Conservation (phyloP, 805 yeast genomes). For the Wickerhamomyces sydowiorum region DNA sequence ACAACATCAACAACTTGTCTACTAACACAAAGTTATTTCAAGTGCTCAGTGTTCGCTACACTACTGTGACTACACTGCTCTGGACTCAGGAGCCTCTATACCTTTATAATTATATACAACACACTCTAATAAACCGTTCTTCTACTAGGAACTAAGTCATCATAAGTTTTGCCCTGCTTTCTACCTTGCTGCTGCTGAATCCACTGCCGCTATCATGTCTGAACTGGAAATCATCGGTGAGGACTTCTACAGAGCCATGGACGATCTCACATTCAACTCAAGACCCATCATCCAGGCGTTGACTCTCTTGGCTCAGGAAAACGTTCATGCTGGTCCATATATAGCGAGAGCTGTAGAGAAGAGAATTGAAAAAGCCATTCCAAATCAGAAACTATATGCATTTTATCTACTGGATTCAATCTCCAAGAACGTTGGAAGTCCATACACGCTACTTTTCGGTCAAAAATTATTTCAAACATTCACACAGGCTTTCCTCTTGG, state of each 20-base stretch:
- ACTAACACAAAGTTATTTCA: too few species aligned
- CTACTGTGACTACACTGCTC: too few species aligned
- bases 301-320: slow-evolving; percentile 84
- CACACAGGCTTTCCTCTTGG: slow-evolving; percentile 72
- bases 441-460: slow-evolving; percentile 78
- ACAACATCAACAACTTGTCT: too few species aligned
- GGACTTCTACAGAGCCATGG: slow-evolving; percentile 68
- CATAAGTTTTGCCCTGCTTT: too few species aligned
- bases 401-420: slow-evolving; percentile 86
- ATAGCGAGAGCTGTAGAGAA: slow-evolving; percentile 71
- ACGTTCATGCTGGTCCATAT: slow-evolving; percentile 67
- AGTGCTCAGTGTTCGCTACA: too few species aligned
- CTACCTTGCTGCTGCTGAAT: too few species aligned
- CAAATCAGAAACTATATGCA: slow-evolving; percentile 77
- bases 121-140: background rate
- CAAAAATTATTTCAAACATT: slow-evolving; percentile 63
- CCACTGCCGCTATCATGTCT: slow-evolving; percentile 25
- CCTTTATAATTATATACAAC: too few species aligned
- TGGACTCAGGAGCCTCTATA: too few species aligned
- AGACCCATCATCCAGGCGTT: slow-evolving; percentile 82
- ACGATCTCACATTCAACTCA: slow-evolving; percentile 80
- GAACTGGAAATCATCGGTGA: slow-evolving; percentile 27
- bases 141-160: too few species aligned
- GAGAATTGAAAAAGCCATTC: slow-evolving; percentile 72
- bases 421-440: slow-evolving; percentile 84